Base-by-base conservation (phyloP, 2,329 filamentous ascomycete species). In the Fusarium stilboides region DNA sequence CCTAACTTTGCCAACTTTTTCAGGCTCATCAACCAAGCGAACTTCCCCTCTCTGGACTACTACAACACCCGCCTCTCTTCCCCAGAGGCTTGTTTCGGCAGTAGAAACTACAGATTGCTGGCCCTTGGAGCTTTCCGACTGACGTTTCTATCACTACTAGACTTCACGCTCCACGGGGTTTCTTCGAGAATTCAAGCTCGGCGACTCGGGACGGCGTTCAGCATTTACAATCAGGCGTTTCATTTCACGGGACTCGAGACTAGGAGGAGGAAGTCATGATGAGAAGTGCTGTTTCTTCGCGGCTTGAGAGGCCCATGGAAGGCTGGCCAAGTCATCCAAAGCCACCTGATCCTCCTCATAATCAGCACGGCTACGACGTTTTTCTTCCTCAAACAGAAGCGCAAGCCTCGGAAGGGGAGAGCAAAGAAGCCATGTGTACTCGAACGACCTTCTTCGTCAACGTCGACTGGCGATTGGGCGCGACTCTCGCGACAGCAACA, bases 371-470 rank as follows among this genome's bases (percentile, higher is more conserved):
- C 4, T n/a, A 12, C 22, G 31, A 24, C 17, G 20, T n/a, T 10
- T 19, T 43, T 6, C 13, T 13, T 14, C 24, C 22, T 34, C 57
- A 33, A 14, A 17, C 15, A 9, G 34, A 47, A 44, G 12, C 20
- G 36, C 13, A 37, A 28, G 15, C 13, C 8, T 24, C 17, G 7
- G 22, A 14, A n/a, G 13, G 7, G 5, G 24, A 37, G 17, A 28
- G 10, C 10, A 44, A 34, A 31, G 67, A 70, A 42, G 68, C 69
- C 3, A 20, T 69, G 4, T 69, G 57, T 36, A 60, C 40, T 8
- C 62, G 69, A 2, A 62, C 64, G 1, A 75, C 72, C 2, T 78
- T 78, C 42, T 77, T 65, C 40, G 69, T 77, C 50, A 74, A 75
- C 4, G 56, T 51, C 0, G 69, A 75, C 39, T 75, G 75, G 70